Evolutionary conservation across 2,329 filamentous ascomycete species (phyloP), one percentile per base, ranked within the genome.

Genomic region (Colletotrichum filicis): DNA sequence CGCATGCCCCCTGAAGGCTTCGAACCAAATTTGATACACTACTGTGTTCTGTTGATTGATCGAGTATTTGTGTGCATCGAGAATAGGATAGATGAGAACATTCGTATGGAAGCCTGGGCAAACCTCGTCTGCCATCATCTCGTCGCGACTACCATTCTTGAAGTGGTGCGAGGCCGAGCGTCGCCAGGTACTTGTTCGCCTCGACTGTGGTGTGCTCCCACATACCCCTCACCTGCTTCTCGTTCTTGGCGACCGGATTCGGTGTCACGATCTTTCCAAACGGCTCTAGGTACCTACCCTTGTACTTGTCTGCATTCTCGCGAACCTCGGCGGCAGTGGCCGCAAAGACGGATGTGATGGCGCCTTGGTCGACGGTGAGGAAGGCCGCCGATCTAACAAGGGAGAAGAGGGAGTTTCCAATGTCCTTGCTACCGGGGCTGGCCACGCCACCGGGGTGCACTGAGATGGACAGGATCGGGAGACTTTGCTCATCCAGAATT

Each of bases 401-500:
- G 6, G 68, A 52, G 14, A 73, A 73, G 8, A 42, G 19, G 11
- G 22, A 52, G 4, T 53, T 63, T 12, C 66, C 71, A 22, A 73
- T 73, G 5, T n/a, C 12, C 26, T 30, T 55, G 28, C 19, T 52
- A 11, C 64, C 73, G 1, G 72, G 59, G 5, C 52, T 75, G 30
- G 35, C 61, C 11, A 76, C 73, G n/a, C 70, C 70, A 4, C 77
- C 77, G 1, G 77, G 77, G 30, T 78, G 65, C 0, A 78, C 22
- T 1, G 74, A 69, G 14, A 76, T 49, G 9, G 74, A 76, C 6
- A 76, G 28, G 30, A 78, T 74, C 19, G 74, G 71, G 0, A 76
- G 24, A 2, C 58, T 61, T 16, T 70, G 53, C 8, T 66, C 70
- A 11, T 77, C 76, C 24, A 78, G 53, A 6, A 68, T 67, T 6